These are phyloP conservation scores for Diplotaxis tenuifolia DNA, from an alignment of 345 rosid genomes.

Conservation along the genomic window DNA sequence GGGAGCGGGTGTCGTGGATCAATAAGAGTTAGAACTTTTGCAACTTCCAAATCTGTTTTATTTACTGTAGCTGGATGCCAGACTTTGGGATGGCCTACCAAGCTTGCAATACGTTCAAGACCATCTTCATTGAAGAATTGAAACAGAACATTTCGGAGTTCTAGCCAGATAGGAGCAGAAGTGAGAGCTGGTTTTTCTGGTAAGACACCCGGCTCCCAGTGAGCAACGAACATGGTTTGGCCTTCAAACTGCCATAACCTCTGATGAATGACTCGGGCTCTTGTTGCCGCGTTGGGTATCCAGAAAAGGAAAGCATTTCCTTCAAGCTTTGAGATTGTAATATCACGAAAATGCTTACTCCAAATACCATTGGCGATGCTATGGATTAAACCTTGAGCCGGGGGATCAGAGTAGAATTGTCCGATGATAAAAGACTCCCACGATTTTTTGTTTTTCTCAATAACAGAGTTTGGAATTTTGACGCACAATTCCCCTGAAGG, in stretches of 20 bases:
- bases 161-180: not conserved
- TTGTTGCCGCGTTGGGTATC: not conserved
- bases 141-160: not conserved
- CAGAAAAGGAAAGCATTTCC: not conserved
- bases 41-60: too few species aligned
- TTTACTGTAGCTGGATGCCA: too few species aligned
- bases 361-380: not conserved
- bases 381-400: not conserved
- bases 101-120: too few species aligned
- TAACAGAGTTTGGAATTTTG: not conserved
- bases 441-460: not conserved
- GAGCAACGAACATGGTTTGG: not conserved
- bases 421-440: not conserved
- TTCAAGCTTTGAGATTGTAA: not conserved
- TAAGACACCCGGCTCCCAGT: not conserved
- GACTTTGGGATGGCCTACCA: too few species aligned
- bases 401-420: not conserved
- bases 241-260: not conserved
- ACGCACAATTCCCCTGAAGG: not conserved
- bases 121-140: too few species aligned
- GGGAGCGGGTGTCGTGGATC: too few species aligned
- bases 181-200: not conserved
- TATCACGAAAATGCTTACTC: not conserved
- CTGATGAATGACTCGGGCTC: not conserved
- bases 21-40: too few species aligned